Base-by-base conservation (phyloP, 495 filamentous ascomycete genomes). In the Parmelia sp. region DNA sequence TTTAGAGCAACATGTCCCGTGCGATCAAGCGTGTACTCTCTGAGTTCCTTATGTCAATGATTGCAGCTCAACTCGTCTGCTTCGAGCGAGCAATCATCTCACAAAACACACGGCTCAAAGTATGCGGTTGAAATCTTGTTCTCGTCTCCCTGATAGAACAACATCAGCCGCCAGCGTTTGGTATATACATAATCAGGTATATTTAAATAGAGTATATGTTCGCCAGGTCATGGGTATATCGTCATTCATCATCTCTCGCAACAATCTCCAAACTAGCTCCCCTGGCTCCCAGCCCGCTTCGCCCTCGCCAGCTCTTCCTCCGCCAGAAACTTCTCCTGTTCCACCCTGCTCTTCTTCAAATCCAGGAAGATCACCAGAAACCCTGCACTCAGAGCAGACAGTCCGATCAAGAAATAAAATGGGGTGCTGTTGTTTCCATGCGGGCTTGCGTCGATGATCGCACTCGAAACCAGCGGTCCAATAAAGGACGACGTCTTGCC, bases 401-500 rank as follows among this genome's bases (percentile, higher is more conserved):
- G 70, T 21, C 71, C 80, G 67, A 84, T 82, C 37, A 88, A 69
- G 66, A 88, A 88, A 65, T 87, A 86, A 63, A 88, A 88, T 12
- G 86, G 85, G 19, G 78, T 80, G 17, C 76, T 81, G 42, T 77
- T 77, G 65, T 87, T 85, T 8, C 74, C 74, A 35, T 73, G 72
- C 6, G 80, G 78, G 9, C 75, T 79, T 2, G 82, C 83, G 69
- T 88, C 85, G 63, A 88, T 87, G 65, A 88, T 88, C 8, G 85
- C 85, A 45, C 79, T 82, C 14, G 82, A 84, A 9, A 88, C 84
- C 31, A 88, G 70, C 3, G 85, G 85, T 0, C 85, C 85, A 58
- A 88, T 86, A 65, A 86, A 88, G 1, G 78, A 80, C 1, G 78
- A 82, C 0, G 84, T 87, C 71, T 88, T 87, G 49, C 85, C 84